Evolutionary conservation across 75 land plant species (phyloP), one percentile per base, ranked within the genome.

Genomic region (Cupressus sempervirens): DNA sequence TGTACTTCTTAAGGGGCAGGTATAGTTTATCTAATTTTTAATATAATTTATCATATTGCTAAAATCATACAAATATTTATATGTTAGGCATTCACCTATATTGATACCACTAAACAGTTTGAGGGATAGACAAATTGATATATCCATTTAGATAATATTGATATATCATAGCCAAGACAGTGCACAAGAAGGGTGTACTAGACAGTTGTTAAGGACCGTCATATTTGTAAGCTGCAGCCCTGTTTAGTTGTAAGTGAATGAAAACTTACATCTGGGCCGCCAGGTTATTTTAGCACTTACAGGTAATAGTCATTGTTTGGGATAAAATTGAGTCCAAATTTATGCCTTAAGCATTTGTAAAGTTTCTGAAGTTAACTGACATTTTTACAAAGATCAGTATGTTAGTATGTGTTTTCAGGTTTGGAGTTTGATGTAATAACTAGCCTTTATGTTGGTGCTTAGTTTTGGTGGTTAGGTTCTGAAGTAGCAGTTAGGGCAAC

Each of bases 1-100:
- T 96, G 85, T 98, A 98, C 86, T 98, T 98, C 75, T 86, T 98
- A 56, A 93, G 95, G 87, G 95, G 99, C 86, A 95, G 99, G 99
- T 96, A 84, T 79, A 88, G 80, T 54, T 41, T 75, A 41, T 83
- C 20, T 40, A 26, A 36, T 40, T 10, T 43, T 18, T 0, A 9
- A 72, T 41, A 5, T 23, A 79, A 40, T 43, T 43, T 38, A 76
- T 76, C n/a, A 79, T 79, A 79, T 26, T 40, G 32, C 30, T 82
- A 65, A 53, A 53, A 12, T 53, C 53, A 10, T 29, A 32, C 10
- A 35, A 52, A 82, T 50, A 34, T 48, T 48, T 20, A 34, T 76
- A 46, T 52, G 56, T 38, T 32, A 82, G 46, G 45, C 80, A 30
- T 30, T 30, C n/a, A 12, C n/a, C 81, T 23, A 11, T 0, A 0